A percentile compares a stretch with the other conserved stretches of the same genome.
These are phyloP conservation scores for Fusarium chaquense DNA, from an alignment of 2,329 filamentous ascomycete species.

Conservation along the genomic window DNA sequence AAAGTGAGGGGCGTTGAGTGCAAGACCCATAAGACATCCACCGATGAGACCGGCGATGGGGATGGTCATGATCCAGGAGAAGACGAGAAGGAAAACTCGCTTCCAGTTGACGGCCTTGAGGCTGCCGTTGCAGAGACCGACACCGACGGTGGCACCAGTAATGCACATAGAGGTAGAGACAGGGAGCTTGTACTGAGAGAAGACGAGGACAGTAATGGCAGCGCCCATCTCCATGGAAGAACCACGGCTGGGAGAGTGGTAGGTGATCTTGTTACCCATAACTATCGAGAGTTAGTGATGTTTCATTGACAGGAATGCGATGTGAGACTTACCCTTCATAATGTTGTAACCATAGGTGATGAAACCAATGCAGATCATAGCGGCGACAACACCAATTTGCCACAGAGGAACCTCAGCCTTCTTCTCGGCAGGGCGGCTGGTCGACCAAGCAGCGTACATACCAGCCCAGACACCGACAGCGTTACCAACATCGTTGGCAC, in stretches of 20 bases:
- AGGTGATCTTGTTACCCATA: constrained; percentile 86
- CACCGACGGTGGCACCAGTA: constrained; percentile 81
- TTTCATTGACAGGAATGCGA: background rate
- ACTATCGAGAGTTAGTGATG: constrained; percentile 58
- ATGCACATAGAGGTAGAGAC: constrained; percentile 86
- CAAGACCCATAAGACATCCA: constrained; percentile 56
- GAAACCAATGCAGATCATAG: constrained; percentile 74
- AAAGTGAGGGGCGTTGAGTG: constrained; percentile 57
- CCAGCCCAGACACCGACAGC: constrained; percentile 77
- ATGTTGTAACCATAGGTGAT: constrained; percentile 86
- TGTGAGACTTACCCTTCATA: constrained; percentile 74
- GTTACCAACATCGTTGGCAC: constrained; percentile 82
- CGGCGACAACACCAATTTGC: constrained; percentile 78
- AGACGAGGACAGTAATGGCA: constrained; percentile 80
- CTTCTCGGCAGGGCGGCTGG: constrained; percentile 68
- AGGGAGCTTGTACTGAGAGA: constrained; percentile 79
- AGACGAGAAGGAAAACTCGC: constrained; percentile 73
- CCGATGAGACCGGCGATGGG: constrained; percentile 58
- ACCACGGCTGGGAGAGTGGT: constrained; percentile 68
- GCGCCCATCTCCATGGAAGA: constrained; percentile 85
- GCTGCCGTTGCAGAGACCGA: constrained; percentile 81
- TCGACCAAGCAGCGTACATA: constrained; percentile 76
- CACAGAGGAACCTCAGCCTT: constrained; percentile 78
- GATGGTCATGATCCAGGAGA: constrained; percentile 69
- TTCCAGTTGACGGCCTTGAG: constrained; percentile 81